Base-by-base conservation (phyloP, 768 basidiomycete genomes). In the Mycena latifolia region DNA sequence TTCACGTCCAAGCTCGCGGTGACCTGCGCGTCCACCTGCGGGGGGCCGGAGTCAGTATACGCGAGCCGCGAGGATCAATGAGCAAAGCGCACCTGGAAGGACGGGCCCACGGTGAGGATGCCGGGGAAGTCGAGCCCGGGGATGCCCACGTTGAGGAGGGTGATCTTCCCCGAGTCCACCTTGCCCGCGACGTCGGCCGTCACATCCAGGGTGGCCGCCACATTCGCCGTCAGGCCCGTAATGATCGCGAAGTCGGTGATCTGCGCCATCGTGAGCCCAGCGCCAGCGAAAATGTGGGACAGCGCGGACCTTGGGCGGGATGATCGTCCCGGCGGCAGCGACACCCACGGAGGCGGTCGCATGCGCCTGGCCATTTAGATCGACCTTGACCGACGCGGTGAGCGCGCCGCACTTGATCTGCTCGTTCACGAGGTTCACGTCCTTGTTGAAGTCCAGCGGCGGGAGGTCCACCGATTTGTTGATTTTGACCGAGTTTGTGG, bases 81-180 rank as follows among this genome's bases (percentile, higher is more conserved):
- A 10, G 6, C 20, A 43, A 20, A 27, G 5, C 33, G 5, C 61
- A 88, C 75, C 43, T 79, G 68, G 76, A 87, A 84, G 0, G 81
- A 76, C 5, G 86, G 86, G 0, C 86, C 86, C 28, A 88, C 68
- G 15, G 78, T 78, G 35, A 88, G 68, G 52, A 88, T 78, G 5
- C 85, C 84, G 46, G 85, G 84, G 72, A 87, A 80, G 68, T 83
- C 80, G 20, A 87, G 76, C 9, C 84, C 66, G 2, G 84, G 84
- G 59, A 88, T 76, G 1, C 82, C 82, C 33, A 81, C 66, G 53
- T 79, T 72, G 43, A 84, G 77, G 15, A 88, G 69, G 18, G 72
- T 70, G 55, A 84, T 74, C 45, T 78, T 79, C 5, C 82, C 85
- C 0, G 84, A 80, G 65, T 84, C 81, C 20, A 86, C 63, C 0